Percentiles rank a stretch among this genome's conserved stretches.
Conservation (phyloP, 2,329 filamentous ascomycete species). For the Penicillium olsonii region DNA sequence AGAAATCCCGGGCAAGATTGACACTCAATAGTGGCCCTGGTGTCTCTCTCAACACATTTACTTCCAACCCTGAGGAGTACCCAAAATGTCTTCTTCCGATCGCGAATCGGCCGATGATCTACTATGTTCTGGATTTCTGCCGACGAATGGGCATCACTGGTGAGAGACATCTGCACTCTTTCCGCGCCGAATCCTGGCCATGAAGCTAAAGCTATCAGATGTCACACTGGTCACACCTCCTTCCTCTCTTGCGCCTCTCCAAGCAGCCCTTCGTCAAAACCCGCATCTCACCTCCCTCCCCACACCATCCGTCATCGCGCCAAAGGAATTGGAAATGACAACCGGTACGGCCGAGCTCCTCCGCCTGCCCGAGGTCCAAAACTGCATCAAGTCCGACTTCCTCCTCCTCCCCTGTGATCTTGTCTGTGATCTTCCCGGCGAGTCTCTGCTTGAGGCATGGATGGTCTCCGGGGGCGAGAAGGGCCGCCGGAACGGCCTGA, state of each 20-base stretch:
- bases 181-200: background rate
- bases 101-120: conserved; percentile 54
- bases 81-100: conserved; percentile 47
- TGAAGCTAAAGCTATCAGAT: conserved; percentile 30
- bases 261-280: conserved; percentile 51
- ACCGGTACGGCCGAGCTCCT: conserved; percentile 89
- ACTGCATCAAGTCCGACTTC: conserved; percentile 81
- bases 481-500: conserved; percentile 73
- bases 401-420: conserved; percentile 90
- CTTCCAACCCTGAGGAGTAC: conserved; percentile 48
- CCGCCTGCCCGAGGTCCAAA: conserved; percentile 76
- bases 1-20: background rate
- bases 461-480: conserved; percentile 70
- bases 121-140: conserved; percentile 52
- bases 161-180: conserved; percentile 27
- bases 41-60: conserved; percentile 52
- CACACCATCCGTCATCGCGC: conserved; percentile 71
- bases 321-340: conserved; percentile 73
- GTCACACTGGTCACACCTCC: conserved; percentile 53
- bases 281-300: conserved; percentile 53
- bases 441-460: conserved; percentile 84
- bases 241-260: conserved; percentile 44
- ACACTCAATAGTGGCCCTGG: conserved; percentile 37
- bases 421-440: conserved; percentile 83
- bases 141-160: conserved; percentile 52